phyloP scores from a whole-genome alignment of 805 yeast species.

The Starmerella riodocensis region DNA sequence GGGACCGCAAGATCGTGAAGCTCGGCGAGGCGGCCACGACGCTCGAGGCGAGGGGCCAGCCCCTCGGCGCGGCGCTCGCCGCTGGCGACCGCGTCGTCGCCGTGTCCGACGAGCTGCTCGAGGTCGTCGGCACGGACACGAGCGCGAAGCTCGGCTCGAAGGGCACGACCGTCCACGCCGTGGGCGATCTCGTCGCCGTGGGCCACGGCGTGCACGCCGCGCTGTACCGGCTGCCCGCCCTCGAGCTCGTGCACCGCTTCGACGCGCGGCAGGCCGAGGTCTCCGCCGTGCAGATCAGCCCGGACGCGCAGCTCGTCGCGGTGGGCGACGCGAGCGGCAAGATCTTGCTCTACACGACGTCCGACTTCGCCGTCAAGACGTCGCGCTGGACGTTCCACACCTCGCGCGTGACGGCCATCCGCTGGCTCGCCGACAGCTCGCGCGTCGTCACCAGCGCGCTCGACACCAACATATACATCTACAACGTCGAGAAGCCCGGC shows the following conservation, averaged over 20 bases:
- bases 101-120: slow-evolving; percentile 34
- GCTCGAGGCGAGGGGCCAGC: slow-evolving; percentile 34
- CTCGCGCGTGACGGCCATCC: slow-evolving; percentile 59
- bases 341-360: slow-evolving; percentile 53
- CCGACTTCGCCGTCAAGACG: slow-evolving; percentile 43
- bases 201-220: slow-evolving; percentile 36
- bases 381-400: slow-evolving; percentile 95
- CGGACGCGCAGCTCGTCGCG: slow-evolving; percentile 54
- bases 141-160: slow-evolving; percentile 4
- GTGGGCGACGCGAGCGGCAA: slow-evolving; percentile 83
- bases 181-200: slow-evolving; percentile 36
- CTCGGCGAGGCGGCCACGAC: slow-evolving; percentile 28
- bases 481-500: slow-evolving; percentile 65
- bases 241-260: slow-evolving; percentile 27
- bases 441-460: slow-evolving; percentile 66
- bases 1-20: slow-evolving; percentile 69
- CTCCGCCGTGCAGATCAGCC: slow-evolving; percentile 53
- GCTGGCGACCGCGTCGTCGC: slow-evolving; percentile 32
- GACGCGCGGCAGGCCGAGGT: slow-evolving; percentile 49
- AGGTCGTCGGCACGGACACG: slow-evolving; percentile 25
- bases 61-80: slow-evolving; percentile 31
- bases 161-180: slow-evolving; percentile 23
- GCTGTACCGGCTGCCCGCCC: slow-evolving; percentile 30
- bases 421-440: slow-evolving; percentile 67
- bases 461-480: slow-evolving; percentile 69